Evolutionary conservation across 768 basidiomycete genomes (phyloP).

Genomic region (Boletus bicolor): DNA sequence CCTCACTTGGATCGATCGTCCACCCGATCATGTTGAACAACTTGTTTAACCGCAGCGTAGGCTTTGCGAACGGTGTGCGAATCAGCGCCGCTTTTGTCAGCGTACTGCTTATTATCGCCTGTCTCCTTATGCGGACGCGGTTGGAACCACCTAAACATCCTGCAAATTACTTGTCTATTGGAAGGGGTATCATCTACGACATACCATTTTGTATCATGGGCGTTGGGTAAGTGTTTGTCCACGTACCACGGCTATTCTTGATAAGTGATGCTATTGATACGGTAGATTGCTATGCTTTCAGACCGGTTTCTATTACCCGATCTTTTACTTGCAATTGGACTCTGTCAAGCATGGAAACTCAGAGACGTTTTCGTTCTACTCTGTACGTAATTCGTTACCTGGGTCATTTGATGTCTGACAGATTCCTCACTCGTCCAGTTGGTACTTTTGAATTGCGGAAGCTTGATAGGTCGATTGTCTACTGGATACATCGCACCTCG

Average conservation of each 20-base stretch:
- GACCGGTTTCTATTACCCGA: slow-evolving; percentile 44
- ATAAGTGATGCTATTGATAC: not conserved
- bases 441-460: slow-evolving; percentile 50
- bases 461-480: slow-evolving; percentile 49
- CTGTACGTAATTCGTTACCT: slow-evolving; percentile 31
- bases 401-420: not conserved
- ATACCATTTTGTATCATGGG: slow-evolving; percentile 18
- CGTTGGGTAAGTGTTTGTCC: slow-evolving; percentile 17
- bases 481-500: slow-evolving; percentile 41
- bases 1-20: slow-evolving; percentile 28
- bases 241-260: not conserved
- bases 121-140: slow-evolving; percentile 36
- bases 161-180: slow-evolving; percentile 14
- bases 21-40: slow-evolving; percentile 34
- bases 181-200: slow-evolving; percentile 15
- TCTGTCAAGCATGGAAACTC: slow-evolving; percentile 46
- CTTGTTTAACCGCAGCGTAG: slow-evolving; percentile 12
- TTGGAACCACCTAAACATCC: slow-evolving; percentile 31
- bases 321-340: slow-evolving; percentile 57
- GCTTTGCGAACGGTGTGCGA: slow-evolving; percentile 48
- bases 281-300: slow-evolving; percentile 27
- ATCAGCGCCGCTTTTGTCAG: slow-evolving; percentile 44
- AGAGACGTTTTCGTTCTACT: slow-evolving; percentile 53
- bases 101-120: slow-evolving; percentile 34
- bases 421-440: slow-evolving; percentile 31